A percentile compares a stretch with the other conserved stretches of the same genome.
Conservation (phyloP, 257 asterid genomes). For the Gentiana dahurica region DNA sequence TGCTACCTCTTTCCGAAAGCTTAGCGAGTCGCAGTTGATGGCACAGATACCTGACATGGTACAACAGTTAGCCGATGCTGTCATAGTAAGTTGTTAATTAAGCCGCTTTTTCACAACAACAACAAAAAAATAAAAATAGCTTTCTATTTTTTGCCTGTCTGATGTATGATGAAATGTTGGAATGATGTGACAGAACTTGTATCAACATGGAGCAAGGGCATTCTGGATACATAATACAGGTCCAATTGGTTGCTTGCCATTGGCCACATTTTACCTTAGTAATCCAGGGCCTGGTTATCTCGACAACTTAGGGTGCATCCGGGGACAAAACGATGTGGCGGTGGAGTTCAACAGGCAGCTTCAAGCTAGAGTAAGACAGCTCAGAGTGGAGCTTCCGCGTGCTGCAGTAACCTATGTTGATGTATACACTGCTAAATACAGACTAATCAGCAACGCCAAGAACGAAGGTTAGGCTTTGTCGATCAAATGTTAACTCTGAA, state of each 20-base stretch:
- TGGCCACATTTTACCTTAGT: conserved; percentile 10
- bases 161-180: background rate
- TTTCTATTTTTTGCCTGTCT: no score
- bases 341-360: conserved; percentile 33
- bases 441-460: conserved; percentile 29
- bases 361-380: conserved; percentile 15
- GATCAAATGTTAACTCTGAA: background rate
- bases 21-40: conserved; percentile 18
- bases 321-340: conserved; percentile 24
- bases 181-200: conserved; percentile 22
- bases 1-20: conserved; percentile 18
- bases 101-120: background rate
- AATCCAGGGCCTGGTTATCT: conserved; percentile 17
- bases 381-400: conserved; percentile 25
- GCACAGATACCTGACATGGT: conserved; percentile 24
- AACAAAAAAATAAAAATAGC: no score
- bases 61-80: conserved; percentile 24
- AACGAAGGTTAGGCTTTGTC: conserved; percentile 15
- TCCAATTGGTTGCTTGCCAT: conserved; percentile 46
- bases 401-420: conserved; percentile 36
- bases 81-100: conserved; percentile 18
- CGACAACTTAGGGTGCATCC: conserved; percentile 34
- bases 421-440: conserved; percentile 31
- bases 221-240: conserved; percentile 51
- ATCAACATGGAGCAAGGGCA: conserved; percentile 34